Evolutionary conservation across 768 basidiomycete species (phyloP).

Genomic region (Termitomyces sp.): DNA sequence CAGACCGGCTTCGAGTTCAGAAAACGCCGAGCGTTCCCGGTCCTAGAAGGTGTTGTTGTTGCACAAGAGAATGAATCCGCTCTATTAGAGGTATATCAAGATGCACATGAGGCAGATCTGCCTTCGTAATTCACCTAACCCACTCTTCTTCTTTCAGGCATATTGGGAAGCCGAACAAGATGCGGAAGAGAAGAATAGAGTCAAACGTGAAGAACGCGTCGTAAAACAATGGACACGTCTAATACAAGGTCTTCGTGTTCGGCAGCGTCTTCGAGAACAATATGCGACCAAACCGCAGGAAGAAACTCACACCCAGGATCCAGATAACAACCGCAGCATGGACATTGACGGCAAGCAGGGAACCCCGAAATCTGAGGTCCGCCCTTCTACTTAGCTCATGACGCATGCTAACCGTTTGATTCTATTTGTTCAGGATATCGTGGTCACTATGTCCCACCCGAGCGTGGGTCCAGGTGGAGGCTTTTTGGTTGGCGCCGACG

Average conservation of each 20-base stretch:
- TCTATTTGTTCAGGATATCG: slow-evolving; percentile 10
- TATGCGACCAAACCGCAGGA: slow-evolving; percentile 42
- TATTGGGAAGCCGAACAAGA: slow-evolving; percentile 79
- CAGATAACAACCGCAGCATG: slow-evolving; percentile 6
- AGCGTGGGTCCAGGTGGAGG: slow-evolving; percentile 43
- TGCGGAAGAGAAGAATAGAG: slow-evolving; percentile 69
- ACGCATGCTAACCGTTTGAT: background rate
- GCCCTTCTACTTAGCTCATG: background rate
- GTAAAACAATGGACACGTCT: slow-evolving; percentile 87
- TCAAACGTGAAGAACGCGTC: slow-evolving; percentile 72
- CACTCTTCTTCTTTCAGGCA: slow-evolving; percentile 45
- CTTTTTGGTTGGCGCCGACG: slow-evolving; percentile 65
- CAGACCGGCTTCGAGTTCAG: slow-evolving; percentile 97
- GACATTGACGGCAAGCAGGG: background rate
- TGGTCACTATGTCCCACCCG: slow-evolving; percentile 14
- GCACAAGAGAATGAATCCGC: slow-evolving; percentile 73
- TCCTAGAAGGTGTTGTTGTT: slow-evolving; percentile 82
- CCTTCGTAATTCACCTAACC: slow-evolving; percentile 4
- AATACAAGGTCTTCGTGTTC: slow-evolving; percentile 82
- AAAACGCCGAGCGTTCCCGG: slow-evolving; percentile 82
- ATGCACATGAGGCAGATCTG: slow-evolving; percentile 1
- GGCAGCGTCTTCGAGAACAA: slow-evolving; percentile 75
- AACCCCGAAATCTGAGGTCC: slow-evolving; percentile 3
- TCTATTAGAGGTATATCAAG: slow-evolving; percentile 62
- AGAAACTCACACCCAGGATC: slow-evolving; percentile 9